Evolutionary conservation across 108 stramenopile species (phyloP).

Genomic region (Nannochloropsis salina): DNA sequence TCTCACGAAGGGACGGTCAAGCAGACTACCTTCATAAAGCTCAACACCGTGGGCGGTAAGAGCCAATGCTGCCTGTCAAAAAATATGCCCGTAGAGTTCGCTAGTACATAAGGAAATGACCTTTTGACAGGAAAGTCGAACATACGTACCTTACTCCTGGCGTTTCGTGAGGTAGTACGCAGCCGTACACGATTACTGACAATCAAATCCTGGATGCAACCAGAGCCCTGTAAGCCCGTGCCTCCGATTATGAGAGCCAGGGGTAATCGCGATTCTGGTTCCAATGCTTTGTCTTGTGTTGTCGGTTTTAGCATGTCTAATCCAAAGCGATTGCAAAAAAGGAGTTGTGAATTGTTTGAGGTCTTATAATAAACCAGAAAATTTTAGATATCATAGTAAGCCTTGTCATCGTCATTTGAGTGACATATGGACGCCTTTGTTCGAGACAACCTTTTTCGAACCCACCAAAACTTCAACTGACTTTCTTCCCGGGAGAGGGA

Average conservation of each 20-base stretch:
- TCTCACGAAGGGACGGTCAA: neutral
- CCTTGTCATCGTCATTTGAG: no score
- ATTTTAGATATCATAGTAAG: no score
- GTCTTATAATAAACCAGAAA: no score
- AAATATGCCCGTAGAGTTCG: neutral
- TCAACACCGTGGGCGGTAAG: neutral
- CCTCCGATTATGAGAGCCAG: neutral
- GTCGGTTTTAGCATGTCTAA: no score
- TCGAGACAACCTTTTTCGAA: no score
- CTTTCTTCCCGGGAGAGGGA: no score
- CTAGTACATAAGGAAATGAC: neutral
- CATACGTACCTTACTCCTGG: neutral
- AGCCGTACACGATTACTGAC: neutral
- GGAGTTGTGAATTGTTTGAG: no score
- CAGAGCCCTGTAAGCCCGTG: neutral
- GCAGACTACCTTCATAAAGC: neutral
- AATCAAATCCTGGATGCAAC: neutral
- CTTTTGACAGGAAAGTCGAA: neutral
- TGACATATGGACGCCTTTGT: no score
- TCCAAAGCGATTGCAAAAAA: no score
- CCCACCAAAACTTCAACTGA: no score
- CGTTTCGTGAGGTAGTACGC: constrained; percentile 19
- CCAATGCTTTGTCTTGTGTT: no score
- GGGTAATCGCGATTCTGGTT: neutral
- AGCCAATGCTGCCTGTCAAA: neutral